Percentiles rank a stretch among this genome's conserved stretches.
These are phyloP conservation scores for Fulvia fulva DNA, from an alignment of 2,329 filamentous ascomycete genomes.

Conservation along the genomic window DNA sequence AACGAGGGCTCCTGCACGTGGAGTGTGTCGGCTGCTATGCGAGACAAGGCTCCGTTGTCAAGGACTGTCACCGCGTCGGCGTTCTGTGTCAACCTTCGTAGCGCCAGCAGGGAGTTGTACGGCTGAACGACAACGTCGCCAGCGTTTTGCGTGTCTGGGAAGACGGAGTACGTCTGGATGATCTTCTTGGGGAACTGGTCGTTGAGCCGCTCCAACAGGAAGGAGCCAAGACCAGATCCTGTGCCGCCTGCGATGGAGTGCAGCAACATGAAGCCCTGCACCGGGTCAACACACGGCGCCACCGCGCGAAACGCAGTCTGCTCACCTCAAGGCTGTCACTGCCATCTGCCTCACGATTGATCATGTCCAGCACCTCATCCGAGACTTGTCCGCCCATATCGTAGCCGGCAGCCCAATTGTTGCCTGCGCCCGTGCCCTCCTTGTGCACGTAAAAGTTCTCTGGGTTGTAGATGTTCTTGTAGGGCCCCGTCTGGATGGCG, in stretches of 20 bases:
- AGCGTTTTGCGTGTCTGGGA: constrained; percentile 83
- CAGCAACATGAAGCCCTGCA: constrained; percentile 90
- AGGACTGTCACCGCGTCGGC: constrained; percentile 96
- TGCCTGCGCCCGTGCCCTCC: constrained; percentile 87
- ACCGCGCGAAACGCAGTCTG: not conserved
- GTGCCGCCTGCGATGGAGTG: constrained; percentile 98
- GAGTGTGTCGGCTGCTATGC: constrained; percentile 89
- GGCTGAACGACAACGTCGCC: constrained; percentile 95
- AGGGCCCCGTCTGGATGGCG: constrained; percentile 84
- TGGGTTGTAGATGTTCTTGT: constrained; percentile 98
- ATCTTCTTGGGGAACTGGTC: constrained; percentile 98
- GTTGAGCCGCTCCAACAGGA: constrained; percentile 90
- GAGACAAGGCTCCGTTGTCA: constrained; percentile 88
- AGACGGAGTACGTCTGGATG: constrained; percentile 98
- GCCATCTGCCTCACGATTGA: constrained; percentile 95
- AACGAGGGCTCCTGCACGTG: constrained; percentile 96
- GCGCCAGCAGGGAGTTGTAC: constrained; percentile 92
- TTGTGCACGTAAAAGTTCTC: constrained; percentile 98
- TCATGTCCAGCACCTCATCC: constrained; percentile 99
- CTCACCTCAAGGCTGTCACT: constrained; percentile 87
- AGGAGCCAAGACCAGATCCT: constrained; percentile 91
- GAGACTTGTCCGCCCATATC: constrained; percentile 85
- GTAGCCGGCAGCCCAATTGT: constrained; percentile 98
- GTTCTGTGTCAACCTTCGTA: constrained; percentile 88
- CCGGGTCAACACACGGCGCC: not conserved